These are phyloP conservation scores for Heterobasidion parviporum DNA, from an alignment of 1,284 basidiomycete genomes.

Conservation along the genomic window DNA sequence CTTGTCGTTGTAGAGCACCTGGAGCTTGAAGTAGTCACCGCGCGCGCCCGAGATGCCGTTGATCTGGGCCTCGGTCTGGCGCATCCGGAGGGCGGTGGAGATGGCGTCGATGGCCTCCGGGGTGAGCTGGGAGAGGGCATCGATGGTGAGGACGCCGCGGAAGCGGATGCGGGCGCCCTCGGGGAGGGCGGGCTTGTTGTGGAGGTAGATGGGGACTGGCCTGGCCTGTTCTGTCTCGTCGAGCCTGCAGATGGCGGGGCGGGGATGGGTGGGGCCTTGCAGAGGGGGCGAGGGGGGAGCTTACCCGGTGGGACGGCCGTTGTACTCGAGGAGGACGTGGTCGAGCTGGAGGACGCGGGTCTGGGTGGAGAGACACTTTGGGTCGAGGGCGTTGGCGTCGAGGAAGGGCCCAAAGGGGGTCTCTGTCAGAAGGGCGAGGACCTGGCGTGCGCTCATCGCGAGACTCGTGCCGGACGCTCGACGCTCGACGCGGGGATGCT, in stretches of 20 bases:
- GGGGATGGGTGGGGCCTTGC: not conserved
- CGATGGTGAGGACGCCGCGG: constrained; percentile 37
- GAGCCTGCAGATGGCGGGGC: not conserved
- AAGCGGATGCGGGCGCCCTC: constrained; percentile 25
- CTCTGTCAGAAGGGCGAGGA: constrained; percentile 9
- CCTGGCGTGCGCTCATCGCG: too few relatives aligned
- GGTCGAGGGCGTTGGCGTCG: constrained; percentile 16
- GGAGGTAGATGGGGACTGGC: constrained; percentile 1
- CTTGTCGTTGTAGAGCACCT: not conserved
- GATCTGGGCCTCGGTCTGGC: constrained; percentile 5
- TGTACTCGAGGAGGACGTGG: constrained; percentile 15
- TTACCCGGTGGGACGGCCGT: constrained; percentile 17
- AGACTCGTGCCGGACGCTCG: too few relatives aligned
- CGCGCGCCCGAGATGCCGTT: constrained; percentile 11
- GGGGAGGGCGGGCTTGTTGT: constrained; percentile 1
- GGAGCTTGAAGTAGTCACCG: not conserved
- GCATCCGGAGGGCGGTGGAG: constrained; percentile 23
- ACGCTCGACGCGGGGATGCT: too few relatives aligned
- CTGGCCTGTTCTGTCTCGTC: constrained; percentile 8
- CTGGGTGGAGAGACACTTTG: constrained; percentile 12
- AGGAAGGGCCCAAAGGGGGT: constrained; percentile 23
- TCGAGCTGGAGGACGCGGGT: constrained; percentile 14
- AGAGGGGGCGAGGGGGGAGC: not conserved
- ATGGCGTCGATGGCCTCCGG: constrained; percentile 30
- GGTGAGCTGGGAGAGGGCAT: constrained; percentile 36